phyloP scores from a whole-genome alignment of 495 filamentous ascomycete species.

The Penicillium herquei region DNA sequence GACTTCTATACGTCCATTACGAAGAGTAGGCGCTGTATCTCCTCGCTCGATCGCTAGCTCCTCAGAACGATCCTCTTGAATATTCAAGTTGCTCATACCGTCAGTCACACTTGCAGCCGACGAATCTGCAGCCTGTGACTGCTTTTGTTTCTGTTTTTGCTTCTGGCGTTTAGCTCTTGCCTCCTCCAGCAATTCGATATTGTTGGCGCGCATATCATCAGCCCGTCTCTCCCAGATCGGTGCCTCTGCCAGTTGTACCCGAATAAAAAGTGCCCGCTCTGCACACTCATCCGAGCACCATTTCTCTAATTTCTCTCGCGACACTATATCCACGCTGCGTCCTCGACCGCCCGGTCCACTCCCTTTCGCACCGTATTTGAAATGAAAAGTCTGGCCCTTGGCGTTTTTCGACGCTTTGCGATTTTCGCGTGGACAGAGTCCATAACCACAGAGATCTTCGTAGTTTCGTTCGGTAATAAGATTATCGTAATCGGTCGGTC shows the following conservation, averaged over 20 bases:
- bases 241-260: conserved; percentile 77
- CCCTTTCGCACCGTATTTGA: conserved; percentile 48
- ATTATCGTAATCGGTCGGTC: conserved; percentile 81
- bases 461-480: conserved; percentile 84
- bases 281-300: conserved; percentile 87
- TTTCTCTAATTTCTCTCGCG: conserved; percentile 68
- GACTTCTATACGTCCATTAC: conserved; percentile 35
- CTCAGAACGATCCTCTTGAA: conserved; percentile 28
- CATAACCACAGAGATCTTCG: conserved; percentile 75
- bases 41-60: conserved; percentile 51
- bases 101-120: conserved; percentile 22
- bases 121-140: conserved; percentile 6
- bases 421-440: conserved; percentile 64
- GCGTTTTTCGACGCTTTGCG: conserved; percentile 35
- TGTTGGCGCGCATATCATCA: conserved; percentile 30
- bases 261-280: conserved; percentile 73
- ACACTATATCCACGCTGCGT: conserved; percentile 56
- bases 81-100: conserved; percentile 31
- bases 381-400: conserved; percentile 42
- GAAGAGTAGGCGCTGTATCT: conserved; percentile 30
- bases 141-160: conserved; percentile 13
- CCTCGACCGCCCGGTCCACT: conserved; percentile 51
- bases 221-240: conserved; percentile 72
- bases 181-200: conserved; percentile 57
- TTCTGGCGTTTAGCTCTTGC: conserved; percentile 21